These are phyloP conservation scores for Microbotryomycetes sp. DNA, from an alignment of 1,284 basidiomycete species.

Conservation along the genomic window DNA sequence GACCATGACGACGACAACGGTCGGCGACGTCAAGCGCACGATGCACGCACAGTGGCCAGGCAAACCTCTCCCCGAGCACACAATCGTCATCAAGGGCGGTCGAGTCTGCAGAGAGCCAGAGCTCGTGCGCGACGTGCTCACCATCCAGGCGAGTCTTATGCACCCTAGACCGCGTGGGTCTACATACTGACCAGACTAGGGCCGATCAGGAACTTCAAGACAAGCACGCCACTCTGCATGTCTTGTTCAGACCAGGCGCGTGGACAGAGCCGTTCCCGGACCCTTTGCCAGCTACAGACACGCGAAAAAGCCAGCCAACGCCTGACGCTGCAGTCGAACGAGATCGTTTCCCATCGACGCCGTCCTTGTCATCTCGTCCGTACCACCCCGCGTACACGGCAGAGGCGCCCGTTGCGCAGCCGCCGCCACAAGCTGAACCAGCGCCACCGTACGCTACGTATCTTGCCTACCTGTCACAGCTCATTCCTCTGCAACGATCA, in stretches of 20 bases:
- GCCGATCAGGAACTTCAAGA: neutral
- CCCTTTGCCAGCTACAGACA: neutral
- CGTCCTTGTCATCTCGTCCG: neutral
- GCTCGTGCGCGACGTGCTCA: conserved; percentile 1
- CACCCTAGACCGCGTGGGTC: neutral
- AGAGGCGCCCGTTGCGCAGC: neutral
- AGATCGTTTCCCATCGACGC: neutral
- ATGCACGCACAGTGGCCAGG: conserved; percentile 12
- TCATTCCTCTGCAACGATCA: conserved; percentile 22
- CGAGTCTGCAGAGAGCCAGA: conserved; percentile 20
- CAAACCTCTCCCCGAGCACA: conserved; percentile 3
- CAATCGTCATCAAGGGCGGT: conserved; percentile 10
- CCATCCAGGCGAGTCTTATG: neutral
- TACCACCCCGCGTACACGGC: neutral
- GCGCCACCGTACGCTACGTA: conserved; percentile 4
- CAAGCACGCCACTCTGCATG: conserved; percentile 2
- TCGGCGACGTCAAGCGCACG: conserved; percentile 10
- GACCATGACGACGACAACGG: no score
- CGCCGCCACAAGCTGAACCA: neutral
- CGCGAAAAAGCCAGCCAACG: neutral
- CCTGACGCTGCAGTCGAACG: neutral
- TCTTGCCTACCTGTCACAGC: conserved; percentile 13
- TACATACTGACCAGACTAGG: neutral
- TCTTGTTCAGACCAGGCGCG: conserved; percentile 15
- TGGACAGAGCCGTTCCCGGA: conserved; percentile 16